Conservation (phyloP, 129 eudicot genomes). For the Arctium minus region DNA sequence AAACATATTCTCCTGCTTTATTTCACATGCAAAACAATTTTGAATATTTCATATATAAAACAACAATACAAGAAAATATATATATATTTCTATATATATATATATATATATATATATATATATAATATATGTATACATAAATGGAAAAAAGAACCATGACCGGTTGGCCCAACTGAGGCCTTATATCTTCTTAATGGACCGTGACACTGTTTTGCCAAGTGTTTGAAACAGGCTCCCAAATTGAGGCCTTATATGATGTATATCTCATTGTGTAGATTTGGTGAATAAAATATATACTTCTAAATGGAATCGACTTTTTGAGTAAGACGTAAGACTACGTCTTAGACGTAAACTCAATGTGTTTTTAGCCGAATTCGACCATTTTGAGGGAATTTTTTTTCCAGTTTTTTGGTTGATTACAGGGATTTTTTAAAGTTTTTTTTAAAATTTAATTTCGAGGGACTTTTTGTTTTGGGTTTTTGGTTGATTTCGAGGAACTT, state of each 20-base stretch:
- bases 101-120: too few relatives aligned
- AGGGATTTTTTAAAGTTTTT: too few relatives aligned
- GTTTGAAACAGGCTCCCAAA: background rate
- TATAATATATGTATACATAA: too few relatives aligned
- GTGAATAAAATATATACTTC: too few relatives aligned
- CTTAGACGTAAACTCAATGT: background rate
- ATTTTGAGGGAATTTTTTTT: too few relatives aligned
- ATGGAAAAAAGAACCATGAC: background rate
- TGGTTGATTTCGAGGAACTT: background rate
- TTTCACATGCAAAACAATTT: background rate
- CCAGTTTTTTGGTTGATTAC: too few relatives aligned
- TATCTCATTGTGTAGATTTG: too few relatives aligned
- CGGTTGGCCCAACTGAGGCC: background rate
- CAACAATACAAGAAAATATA: background rate
- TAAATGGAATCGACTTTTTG: background rate
- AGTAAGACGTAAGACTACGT: background rate
- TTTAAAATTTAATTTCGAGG: background rate
- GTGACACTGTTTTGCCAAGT: background rate
- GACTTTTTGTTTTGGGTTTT: background rate
- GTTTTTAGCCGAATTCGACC: background rate
- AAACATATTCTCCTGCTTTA: too few relatives aligned
- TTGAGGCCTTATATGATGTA: too few relatives aligned
- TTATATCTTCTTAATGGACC: background rate
- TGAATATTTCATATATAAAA: too few relatives aligned
- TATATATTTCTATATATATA: too few relatives aligned